Evolutionary conservation across 2,329 filamentous ascomycete genomes (phyloP), one percentile per base, ranked within the genome.

Genomic region (Drechslerella coelobrocha): DNA sequence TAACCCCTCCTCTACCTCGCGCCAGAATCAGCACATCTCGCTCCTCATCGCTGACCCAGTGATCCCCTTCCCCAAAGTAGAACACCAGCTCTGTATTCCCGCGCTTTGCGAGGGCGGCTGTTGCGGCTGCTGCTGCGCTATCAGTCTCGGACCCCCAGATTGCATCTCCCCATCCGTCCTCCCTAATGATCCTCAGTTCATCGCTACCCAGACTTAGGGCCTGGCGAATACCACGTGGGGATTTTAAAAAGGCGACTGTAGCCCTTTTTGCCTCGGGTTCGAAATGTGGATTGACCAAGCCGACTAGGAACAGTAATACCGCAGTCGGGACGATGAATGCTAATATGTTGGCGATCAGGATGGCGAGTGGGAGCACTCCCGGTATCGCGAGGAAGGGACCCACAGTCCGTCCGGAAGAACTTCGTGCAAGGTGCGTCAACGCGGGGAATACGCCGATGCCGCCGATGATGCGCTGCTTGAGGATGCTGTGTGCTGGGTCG

Each of bases 401-500:
- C 29, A 87, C 78, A 53, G 82, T 83, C 63, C 79, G 79, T 0
- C 89, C 89, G 24, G 82, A 85, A 0, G 83, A 81, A 0, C 87
- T 89, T 61, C 80, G 78, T 8, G 85, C 85, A 69, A 92, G 86
- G 78, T 90, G 84, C 10, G 86, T 84, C 37, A 92, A 83, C 0
- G 89, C 91, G 1, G 89, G 88, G 77, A 91, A 91, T 21, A 92
- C 82, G 55, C 91, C 81, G 47, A 91, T 82, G 0, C 83, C 88
- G 26, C 82, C 80, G 31, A 77, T 78, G 29, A 86, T 79, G 10
- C 76, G 37, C 0, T 50, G 52, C 34, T 54, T 62, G 5, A 27
- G 61, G 12, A 7, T 8, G 2, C 6, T 51, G 52, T 29, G 45
- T 47, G 57, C 45, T 17, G 34, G 34, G 34, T 39, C 34, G 27